Evolutionary conservation across 2,329 filamentous ascomycete genomes (phyloP), one percentile per base, ranked within the genome.

Genomic region (Periconia sp.): DNA sequence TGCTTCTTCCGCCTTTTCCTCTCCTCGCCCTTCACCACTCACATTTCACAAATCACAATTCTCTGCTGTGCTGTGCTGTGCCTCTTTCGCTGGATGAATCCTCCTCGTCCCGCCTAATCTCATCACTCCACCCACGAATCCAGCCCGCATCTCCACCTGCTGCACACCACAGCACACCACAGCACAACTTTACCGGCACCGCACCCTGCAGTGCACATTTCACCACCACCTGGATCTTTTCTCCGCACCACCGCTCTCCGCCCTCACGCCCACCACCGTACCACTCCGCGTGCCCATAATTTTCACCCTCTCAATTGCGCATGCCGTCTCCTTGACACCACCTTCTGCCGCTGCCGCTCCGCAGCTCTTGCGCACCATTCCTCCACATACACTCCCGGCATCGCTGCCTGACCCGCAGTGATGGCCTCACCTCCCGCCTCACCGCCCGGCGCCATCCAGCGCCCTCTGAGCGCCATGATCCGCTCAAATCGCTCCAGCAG

Each of bases 391-490:
- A 33, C 50, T 33, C 53, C 58, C 59, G 59, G 61, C 62, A 45
- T 48, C 49, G 58, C 57, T 58, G 59, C 63, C 59, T 61, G 63
- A 37, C 63, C 64, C 58, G 59, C 58, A 57, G 49, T 44, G 37
- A 74, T 74, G 71, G 69, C 70, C 41, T 72, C 33, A 50, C 73
- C 73, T 48, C 73, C 73, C 33, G 68, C 61, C 45, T 75, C 73
- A 55, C 73, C 73, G 50, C 64, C 70, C 41, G 64, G 64, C 56
- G 65, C 64, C 33, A 58, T 70, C 33, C 83, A 85, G 74, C 85
- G 91, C 74, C 91, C 92, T 50, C 81, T 91, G 81, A 95, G 90
- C 79, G 87, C 85, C 71, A 87, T 95, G 80, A 85, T 92, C 68
- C 86, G 88, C 66, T 83, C 90, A 44, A 82, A 88, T 42, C 82